Base-by-base conservation (phyloP, 2,329 filamentous ascomycete genomes). In the Lecanosticta acicola region DNA sequence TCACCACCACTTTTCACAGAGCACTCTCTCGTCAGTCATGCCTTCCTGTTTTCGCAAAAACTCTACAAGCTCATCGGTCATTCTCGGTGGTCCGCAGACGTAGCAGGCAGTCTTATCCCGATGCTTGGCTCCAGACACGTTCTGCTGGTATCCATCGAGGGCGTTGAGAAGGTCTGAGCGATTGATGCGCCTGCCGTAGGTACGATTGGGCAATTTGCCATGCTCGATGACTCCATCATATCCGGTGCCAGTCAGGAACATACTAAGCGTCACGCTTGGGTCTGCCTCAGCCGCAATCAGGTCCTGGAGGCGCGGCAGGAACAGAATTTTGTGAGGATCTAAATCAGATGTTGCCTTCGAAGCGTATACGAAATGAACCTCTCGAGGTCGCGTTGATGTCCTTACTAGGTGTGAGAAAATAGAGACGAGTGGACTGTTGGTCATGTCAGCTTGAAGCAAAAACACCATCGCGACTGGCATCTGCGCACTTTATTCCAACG, bases 401-500 rank as follows among this genome's bases (percentile, higher is more conserved):
- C 54, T 48, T 34, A 66, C 55, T 4, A 89, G 69, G 49, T 77
- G 75, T 13, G 78, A 74, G 39, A 88, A 68, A 64, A 91, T 91
- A 44, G 85, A 87, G 45, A 88, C 77, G 3, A 91, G 68, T 0
- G 87, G 87, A 58, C 78, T 80, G 26, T n/a, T 17, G 21, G n/a
- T 13, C n/a, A 11, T 10, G n/a, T 33, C 50, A 18, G 45, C 37
- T 17, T n/a, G 5, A 10, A 33, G 32, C 18, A 3, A 14, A 19
- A 17, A 10, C 9, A 21, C n/a, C 3, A 20, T 29, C 9, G 4
- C 7, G 9, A 11, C 17, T 41, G 36, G 17, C 59, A 33, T 8
- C 11, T 19, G 61, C 74, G 53, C 65, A 80, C 78, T 94, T 94
- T 46, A 94, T 83, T 0, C 88, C 87, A 17, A 94, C 82, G 1